Base-by-base conservation (phyloP, 495 filamentous ascomycete species). In the Bombardia bombarda region DNA sequence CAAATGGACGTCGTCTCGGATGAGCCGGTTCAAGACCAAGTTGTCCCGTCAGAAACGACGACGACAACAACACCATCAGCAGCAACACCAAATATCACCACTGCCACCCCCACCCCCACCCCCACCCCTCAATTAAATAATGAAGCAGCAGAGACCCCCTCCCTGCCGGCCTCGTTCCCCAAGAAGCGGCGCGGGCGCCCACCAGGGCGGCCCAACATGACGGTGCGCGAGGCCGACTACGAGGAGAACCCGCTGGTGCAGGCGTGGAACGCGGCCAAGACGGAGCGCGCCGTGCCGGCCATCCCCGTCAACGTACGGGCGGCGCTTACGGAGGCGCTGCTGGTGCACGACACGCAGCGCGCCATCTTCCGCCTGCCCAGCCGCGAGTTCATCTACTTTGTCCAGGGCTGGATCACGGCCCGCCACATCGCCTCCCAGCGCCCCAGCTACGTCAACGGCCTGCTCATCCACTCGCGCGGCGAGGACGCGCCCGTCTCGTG, bases 371-470 rank as follows among this genome's bases (percentile, higher is more conserved):
- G 46, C 18, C 17, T 50, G 40, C 49, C 46, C 38, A 56, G 54
- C 40, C 54, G 57, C 32, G 54, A 62, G 37, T 38, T 46, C 31
- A 60, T 62, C 32, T 42, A 56, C 35, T 62, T 56, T 25, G 57
- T 62, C 16, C 55, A 58, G 36, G 57, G 57, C 21, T 62, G 59
- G 59, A 62, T 62, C 28, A 60, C 59, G 3, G 57, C 57, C 20
- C 52, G 51, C 9, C 59, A 62, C 36, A 58, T 62, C 13, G 59
- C 59, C 40, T 57, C 54, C 14, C 45, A 60, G 39, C 54, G 59
- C 16, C 59, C 59, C 23, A 62, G 59, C 48, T 62, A 62, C 31
- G 49, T 62, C 43, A 62, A 62, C 43, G 59, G 59, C 0, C 28
- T 62, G 28, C 50, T 62, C 23, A 62, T 62, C 17, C 59, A 62